These are phyloP conservation scores for Kwoniella heveanensis DNA, from an alignment of 768 basidiomycete species.

Conservation along the genomic window DNA sequence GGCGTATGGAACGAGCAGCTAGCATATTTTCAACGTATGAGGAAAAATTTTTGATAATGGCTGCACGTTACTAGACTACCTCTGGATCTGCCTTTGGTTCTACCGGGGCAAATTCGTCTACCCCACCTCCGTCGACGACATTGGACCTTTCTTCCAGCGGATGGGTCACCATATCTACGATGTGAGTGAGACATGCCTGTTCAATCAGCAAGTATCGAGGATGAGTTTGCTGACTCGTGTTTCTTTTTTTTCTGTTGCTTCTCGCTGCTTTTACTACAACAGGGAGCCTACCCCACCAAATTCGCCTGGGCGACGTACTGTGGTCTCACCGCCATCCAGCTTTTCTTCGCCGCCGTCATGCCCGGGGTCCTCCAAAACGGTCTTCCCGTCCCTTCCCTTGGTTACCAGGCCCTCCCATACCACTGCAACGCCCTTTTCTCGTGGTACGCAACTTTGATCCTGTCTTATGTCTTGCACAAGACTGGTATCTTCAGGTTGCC, in stretches of 20 bases:
- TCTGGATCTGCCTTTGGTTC: slow-evolving; percentile 96
- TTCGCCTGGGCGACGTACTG: slow-evolving; percentile 90
- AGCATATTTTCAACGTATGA: too few species aligned
- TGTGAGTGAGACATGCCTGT: slow-evolving; percentile 63
- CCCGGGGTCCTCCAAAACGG: slow-evolving; percentile 84
- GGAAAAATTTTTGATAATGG: too few species aligned
- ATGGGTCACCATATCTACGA: slow-evolving; percentile 85
- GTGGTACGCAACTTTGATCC: slow-evolving; percentile 78
- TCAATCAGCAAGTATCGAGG: background rate
- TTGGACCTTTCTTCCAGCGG: slow-evolving; percentile 71
- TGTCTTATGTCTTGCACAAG: slow-evolving; percentile 74
- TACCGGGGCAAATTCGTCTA: slow-evolving; percentile 80
- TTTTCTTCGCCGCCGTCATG: slow-evolving; percentile 83
- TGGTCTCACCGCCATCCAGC: slow-evolving; percentile 82
- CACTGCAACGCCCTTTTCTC: slow-evolving; percentile 92
- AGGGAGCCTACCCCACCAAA: slow-evolving; percentile 88
- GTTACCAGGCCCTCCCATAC: slow-evolving; percentile 90
- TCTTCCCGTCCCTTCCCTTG: slow-evolving; percentile 90
- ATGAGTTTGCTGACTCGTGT: too few species aligned
- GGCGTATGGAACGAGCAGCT: too few species aligned
- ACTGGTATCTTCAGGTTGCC: slow-evolving; percentile 84
- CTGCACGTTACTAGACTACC: too few species aligned
- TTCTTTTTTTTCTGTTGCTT: background rate
- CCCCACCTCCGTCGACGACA: slow-evolving; percentile 70
- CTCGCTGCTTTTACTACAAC: background rate